These are phyloP conservation scores for Pleurotus djamor DNA, from an alignment of 768 basidiomycete genomes.

Conservation along the genomic window DNA sequence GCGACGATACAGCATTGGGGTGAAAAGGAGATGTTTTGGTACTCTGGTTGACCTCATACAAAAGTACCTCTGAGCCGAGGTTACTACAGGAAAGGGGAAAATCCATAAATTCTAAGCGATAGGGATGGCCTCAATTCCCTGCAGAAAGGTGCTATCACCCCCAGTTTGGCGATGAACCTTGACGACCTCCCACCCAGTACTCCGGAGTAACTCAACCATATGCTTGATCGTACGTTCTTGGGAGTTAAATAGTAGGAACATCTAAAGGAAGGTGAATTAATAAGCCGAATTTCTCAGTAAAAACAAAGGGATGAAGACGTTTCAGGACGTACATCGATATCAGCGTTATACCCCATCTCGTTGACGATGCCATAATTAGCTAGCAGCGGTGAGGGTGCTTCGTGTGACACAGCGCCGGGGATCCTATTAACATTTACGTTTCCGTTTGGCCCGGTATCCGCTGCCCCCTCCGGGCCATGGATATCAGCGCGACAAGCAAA, in stretches of 20 bases:
- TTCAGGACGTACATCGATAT: constrained; percentile 33
- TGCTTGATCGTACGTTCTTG: constrained; percentile 35
- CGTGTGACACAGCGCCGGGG: constrained; percentile 16
- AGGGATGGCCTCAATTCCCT: constrained; percentile 22
- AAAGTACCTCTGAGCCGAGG: too few species aligned
- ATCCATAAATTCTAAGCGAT: background rate
- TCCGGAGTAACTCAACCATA: constrained; percentile 21
- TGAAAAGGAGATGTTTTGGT: too few species aligned
- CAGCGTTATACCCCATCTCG: constrained; percentile 30
- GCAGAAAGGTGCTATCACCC: constrained; percentile 13
- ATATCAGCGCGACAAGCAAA: constrained; percentile 27
- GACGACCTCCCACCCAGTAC: constrained; percentile 30
- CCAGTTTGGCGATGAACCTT: constrained; percentile 19
- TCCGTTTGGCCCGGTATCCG: background rate
- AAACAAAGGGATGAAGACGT: too few species aligned
- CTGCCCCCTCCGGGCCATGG: constrained; percentile 8
- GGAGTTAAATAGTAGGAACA: constrained; percentile 35
- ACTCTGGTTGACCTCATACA: too few species aligned
- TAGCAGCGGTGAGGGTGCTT: constrained; percentile 32
- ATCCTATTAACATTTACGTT: constrained; percentile 9
- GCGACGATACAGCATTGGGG: too few species aligned
- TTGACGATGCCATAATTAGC: constrained; percentile 35
- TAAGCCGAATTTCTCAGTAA: too few species aligned
- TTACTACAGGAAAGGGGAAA: too few species aligned
- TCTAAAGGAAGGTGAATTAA: too few species aligned